Evolutionary conservation across 108 stramenopile genomes (phyloP).

Genomic region (Stephanodiscus minutulus): DNA sequence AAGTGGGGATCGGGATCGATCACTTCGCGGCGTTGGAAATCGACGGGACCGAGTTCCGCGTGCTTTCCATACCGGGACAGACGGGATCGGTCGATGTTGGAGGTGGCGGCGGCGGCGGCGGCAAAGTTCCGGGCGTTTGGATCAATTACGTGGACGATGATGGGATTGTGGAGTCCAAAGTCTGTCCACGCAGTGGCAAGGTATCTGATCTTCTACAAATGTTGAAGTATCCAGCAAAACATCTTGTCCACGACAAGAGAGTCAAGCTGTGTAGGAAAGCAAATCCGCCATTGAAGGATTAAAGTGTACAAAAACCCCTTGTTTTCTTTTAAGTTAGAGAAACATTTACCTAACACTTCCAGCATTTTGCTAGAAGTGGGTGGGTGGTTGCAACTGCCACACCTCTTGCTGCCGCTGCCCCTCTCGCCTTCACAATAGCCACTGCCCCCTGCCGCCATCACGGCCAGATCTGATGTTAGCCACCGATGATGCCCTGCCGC

Average conservation of each 20-base stretch:
- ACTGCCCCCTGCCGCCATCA: no score
- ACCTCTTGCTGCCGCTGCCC: no score
- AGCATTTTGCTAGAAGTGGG: no score
- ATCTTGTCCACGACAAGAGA: slow-evolving; percentile 32
- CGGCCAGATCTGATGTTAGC: no score
- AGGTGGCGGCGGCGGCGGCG: slow-evolving; percentile 22
- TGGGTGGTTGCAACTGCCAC: no score
- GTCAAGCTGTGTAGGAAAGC: slow-evolving; percentile 45
- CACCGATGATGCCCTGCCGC: no score
- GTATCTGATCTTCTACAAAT: slow-evolving; percentile 42
- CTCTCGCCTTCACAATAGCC: no score
- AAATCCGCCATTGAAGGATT: slow-evolving; percentile 24
- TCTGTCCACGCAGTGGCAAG: slow-evolving; percentile 43
- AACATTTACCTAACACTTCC: no score
- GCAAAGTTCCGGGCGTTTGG: slow-evolving; percentile 51
- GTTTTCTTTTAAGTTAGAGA: no score
- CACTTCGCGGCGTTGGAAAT: slow-evolving; percentile 70
- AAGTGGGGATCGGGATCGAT: slow-evolving; percentile 68
- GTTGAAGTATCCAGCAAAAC: slow-evolving; percentile 23
- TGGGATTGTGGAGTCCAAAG: slow-evolving; percentile 29
- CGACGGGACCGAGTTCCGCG: slow-evolving; percentile 34
- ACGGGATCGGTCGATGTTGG: slow-evolving; percentile 41
- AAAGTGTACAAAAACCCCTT: not conserved
- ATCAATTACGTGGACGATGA: slow-evolving; percentile 49
- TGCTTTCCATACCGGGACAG: slow-evolving; percentile 42